phyloP scores from a whole-genome alignment of 2,329 filamentous ascomycete genomes.

The Exophiala xenobiotica region DNA sequence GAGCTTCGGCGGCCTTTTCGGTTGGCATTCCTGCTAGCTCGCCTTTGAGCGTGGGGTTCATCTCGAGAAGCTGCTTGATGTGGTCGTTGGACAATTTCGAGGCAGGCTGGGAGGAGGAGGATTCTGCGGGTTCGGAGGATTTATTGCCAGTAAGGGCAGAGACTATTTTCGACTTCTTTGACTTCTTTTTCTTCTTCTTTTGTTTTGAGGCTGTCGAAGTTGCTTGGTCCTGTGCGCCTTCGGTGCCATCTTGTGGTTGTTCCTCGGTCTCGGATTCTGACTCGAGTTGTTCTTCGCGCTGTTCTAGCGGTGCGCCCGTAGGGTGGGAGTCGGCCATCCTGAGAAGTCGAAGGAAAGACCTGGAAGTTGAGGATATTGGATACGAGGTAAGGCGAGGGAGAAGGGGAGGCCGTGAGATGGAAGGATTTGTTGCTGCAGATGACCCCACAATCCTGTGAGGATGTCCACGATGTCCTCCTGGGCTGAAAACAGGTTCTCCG shows the following conservation, averaged over 20 bases:
- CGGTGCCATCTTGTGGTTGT: constrained; percentile 15
- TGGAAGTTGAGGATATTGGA: no score
- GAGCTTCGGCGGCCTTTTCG: constrained; percentile 54
- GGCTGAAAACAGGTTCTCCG: neutral
- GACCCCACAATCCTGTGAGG: no score
- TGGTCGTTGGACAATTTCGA: constrained; percentile 22
- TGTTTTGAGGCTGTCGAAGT: constrained; percentile 9
- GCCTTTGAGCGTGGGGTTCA: constrained; percentile 64
- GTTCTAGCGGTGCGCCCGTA: constrained; percentile 9
- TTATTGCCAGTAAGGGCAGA: constrained; percentile 23
- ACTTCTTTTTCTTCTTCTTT: constrained; percentile 32
- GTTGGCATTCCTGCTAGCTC: constrained; percentile 72
- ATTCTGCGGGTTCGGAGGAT: constrained; percentile 17
- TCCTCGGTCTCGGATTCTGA: constrained; percentile 28
- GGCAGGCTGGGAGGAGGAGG: constrained; percentile 24
- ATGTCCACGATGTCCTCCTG: neutral
- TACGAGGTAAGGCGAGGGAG: no score
- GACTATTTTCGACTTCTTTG: constrained; percentile 29
- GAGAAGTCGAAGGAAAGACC: neutral
- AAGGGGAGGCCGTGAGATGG: neutral
- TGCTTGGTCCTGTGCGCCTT: constrained; percentile 7
- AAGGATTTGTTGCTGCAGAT: neutral
- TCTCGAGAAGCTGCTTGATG: constrained; percentile 41
- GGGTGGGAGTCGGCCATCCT: constrained; percentile 16
- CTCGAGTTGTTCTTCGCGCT: constrained; percentile 17